A percentile compares a stretch with the other conserved stretches of the same genome.
phyloP scores from a whole-genome alignment of 2,329 filamentous ascomycete genomes.

The Stachybotrys chlorohalonatus region DNA sequence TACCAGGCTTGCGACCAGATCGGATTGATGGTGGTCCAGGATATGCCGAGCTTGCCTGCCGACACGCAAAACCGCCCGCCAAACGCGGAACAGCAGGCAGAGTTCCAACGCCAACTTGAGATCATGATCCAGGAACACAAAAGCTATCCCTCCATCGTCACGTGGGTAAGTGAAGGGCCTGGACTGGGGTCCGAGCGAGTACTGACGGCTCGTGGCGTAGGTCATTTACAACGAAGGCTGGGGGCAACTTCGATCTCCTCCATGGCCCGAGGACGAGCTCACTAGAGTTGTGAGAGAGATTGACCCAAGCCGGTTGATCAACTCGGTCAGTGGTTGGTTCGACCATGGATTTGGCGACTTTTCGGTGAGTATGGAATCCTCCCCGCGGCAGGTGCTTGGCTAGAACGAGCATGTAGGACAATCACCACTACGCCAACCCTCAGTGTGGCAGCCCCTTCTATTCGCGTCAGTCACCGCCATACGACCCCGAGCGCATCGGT shows the following conservation, averaged over 20 bases:
- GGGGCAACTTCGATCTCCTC: constrained; percentile 45
- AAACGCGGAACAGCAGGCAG: constrained; percentile 43
- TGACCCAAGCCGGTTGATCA: constrained; percentile 56
- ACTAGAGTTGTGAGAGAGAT: constrained; percentile 44
- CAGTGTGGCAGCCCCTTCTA: constrained; percentile 65
- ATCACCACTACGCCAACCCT: constrained; percentile 63
- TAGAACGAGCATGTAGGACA: constrained; percentile 35
- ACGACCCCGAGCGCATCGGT: constrained; percentile 50
- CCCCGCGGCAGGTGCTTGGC: neutral
- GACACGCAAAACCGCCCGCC: constrained; percentile 21
- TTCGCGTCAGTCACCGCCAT: constrained; percentile 45
- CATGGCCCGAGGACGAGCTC: constrained; percentile 47
- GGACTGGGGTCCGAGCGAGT: neutral
- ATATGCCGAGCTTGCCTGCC: constrained; percentile 55
- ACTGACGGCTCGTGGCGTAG: constrained; percentile 14
- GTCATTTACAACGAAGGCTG: constrained; percentile 66
- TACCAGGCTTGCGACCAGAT: constrained; percentile 60
- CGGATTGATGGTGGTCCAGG: constrained; percentile 59
- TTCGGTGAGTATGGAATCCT: constrained; percentile 19
- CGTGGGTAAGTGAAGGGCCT: constrained; percentile 40
- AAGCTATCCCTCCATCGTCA: constrained; percentile 55
- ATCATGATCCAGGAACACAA: constrained; percentile 53
- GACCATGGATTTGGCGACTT: constrained; percentile 63
- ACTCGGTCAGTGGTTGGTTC: constrained; percentile 56
- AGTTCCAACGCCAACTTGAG: constrained; percentile 56